A percentile compares a stretch with the other conserved stretches of the same genome.
Conservation (phyloP, 768 basidiomycete genomes). For the Rhodotorula toruloides region DNA sequence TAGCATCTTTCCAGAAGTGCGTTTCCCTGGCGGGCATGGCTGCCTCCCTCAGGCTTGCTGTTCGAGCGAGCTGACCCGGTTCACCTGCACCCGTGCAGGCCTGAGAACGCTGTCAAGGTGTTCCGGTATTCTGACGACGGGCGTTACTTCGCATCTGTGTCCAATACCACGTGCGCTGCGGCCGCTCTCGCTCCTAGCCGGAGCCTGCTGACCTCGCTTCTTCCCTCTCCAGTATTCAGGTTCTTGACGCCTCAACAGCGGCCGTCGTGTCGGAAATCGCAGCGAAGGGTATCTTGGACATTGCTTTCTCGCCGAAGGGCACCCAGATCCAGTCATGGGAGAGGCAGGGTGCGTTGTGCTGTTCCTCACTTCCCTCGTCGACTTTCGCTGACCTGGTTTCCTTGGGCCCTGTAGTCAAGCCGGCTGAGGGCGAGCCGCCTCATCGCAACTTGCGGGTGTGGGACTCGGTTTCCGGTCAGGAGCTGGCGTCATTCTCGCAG, state of each 20-base stretch:
- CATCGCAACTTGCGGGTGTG: conserved; percentile 93
- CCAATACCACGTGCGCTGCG: conserved; percentile 31
- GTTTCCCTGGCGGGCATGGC: no score
- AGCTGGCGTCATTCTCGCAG: conserved; percentile 79
- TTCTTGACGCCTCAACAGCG: conserved; percentile 68
- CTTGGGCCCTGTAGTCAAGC: conserved; percentile 55
- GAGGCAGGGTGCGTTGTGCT: conserved; percentile 61
- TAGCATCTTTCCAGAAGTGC: conserved; percentile 55
- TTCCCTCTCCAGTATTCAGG: conserved; percentile 58
- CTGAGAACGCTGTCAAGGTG: conserved; percentile 31
- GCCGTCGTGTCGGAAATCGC: conserved; percentile 67
- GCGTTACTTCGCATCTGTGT: conserved; percentile 39
- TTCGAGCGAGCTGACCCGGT: background rate
- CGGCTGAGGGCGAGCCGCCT: conserved; percentile 73
- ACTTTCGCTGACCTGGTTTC: background rate
- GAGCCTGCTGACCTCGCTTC: conserved; percentile 3
- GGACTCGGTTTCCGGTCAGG: conserved; percentile 75
- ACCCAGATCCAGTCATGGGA: conserved; percentile 95
- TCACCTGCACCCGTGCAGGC: conserved; percentile 9
- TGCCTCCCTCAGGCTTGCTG: no score
- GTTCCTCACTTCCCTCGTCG: background rate
- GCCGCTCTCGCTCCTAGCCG: background rate
- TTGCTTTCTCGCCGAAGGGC: conserved; percentile 87
- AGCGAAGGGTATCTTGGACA: conserved; percentile 69
- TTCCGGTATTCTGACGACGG: conserved; percentile 42